Conservation (phyloP, 2,329 filamentous ascomycete genomes). For the Nemania abortiva region DNA sequence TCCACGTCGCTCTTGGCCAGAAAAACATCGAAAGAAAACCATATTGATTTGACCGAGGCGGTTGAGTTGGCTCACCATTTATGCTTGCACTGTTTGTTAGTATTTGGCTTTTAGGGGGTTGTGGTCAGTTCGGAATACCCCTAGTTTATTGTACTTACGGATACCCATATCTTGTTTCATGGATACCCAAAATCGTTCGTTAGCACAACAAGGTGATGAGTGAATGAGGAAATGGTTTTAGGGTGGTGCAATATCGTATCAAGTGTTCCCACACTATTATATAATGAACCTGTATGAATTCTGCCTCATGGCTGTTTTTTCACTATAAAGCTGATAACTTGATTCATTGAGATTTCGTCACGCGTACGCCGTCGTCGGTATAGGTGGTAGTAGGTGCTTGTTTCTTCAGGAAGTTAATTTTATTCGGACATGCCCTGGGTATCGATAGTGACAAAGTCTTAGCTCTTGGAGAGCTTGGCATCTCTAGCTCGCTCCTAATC, state of each 20-base stretch:
- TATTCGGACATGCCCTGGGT: slow-evolving; percentile 15
- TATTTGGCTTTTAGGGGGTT: slow-evolving; percentile 14
- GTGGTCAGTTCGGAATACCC: slow-evolving; percentile 35
- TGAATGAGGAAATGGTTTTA: slow-evolving; percentile 8
- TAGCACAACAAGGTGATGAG: slow-evolving; percentile 29
- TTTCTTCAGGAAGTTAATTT: slow-evolving; percentile 6
- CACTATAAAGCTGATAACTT: background rate
- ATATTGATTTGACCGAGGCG: background rate
- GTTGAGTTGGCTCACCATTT: background rate
- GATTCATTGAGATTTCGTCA: background rate
- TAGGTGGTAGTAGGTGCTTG: background rate
- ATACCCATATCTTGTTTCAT: slow-evolving; percentile 46
- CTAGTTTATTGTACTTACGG: slow-evolving; percentile 36
- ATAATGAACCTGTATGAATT: slow-evolving; percentile 25
- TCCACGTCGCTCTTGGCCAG: background rate
- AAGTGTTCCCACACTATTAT: slow-evolving; percentile 24
- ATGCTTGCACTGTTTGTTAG: slow-evolving; percentile 2
- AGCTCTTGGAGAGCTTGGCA: background rate
- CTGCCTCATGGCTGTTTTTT: background rate
- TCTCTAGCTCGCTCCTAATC: slow-evolving; percentile 51
- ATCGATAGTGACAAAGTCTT: slow-evolving; percentile 20
- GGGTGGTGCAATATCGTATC: background rate
- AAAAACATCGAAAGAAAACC: background rate
- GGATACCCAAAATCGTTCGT: slow-evolving; percentile 51
- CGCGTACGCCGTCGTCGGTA: background rate